Base-by-base conservation (phyloP, 1,284 basidiomycete genomes). In the Malassezia arunalokei region DNA sequence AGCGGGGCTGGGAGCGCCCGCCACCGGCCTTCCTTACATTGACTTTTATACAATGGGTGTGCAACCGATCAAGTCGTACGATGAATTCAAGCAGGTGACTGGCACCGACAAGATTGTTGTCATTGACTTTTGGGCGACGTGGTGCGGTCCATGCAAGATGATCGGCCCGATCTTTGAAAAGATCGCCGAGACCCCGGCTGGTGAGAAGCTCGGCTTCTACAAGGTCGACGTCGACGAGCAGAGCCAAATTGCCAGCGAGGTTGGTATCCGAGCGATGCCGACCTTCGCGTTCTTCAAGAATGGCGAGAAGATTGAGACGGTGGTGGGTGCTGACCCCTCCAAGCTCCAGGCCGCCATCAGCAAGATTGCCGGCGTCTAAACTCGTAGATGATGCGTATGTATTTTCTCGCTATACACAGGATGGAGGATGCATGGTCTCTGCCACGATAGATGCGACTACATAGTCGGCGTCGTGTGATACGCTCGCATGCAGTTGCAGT, bases 381-480 rank as follows among this genome's bases (percentile, higher is more conserved):
- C 3, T 35, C 5, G 33, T 35, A 35, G 11, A 35, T 35, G 33
- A 35, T 11, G 33, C 33, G 5, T 12, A 24, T 24, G 20, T 24
- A 24, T 24, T 24, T 24, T 24, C 20, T 12, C 24, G 11, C 9
- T 27, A 28, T 17, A 0, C 38, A 11, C 9, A 14, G n/a, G 17
- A 11, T 28, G 17, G 17, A 30, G 27, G 45, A 12, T 27, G 12
- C 7, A 24, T 24, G 20, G 14, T 43, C 29, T 86, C 83, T 15
- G 82, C 80, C 15, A 87, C 63, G 20, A 90, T 86, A 8, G 81
- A 81, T 3, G 86, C 80, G 43, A 85, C 78, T 8, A 87, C 79
- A 64, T 87, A 87, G 37, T 86, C 84, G 24, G 85, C 86, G 63
- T 91, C 88, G 62, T 91, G 87, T 59, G 83, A 86, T 43, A 88